Conservation (phyloP, 768 basidiomycete genomes). For the Gloeostereum incarnatum region DNA sequence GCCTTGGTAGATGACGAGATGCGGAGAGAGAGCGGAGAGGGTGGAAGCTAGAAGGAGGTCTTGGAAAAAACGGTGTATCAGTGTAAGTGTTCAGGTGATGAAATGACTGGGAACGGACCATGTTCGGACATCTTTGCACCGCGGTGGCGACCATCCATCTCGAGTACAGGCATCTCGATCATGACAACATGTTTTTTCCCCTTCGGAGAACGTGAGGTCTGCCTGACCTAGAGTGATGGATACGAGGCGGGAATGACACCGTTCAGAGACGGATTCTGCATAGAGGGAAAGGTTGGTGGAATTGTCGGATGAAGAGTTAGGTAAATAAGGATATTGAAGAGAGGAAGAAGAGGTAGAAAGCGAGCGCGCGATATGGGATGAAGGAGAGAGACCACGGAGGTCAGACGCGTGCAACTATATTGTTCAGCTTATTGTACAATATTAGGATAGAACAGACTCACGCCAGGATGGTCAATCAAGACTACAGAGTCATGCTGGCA, state of each 20-base stretch:
- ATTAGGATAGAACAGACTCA: constrained; percentile 21
- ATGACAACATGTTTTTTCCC: constrained; percentile 44
- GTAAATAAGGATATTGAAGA: constrained; percentile 56
- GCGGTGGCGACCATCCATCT: constrained; percentile 19
- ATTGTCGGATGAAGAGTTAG: constrained; percentile 9
- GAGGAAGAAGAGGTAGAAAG: constrained; percentile 43
- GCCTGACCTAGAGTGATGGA: constrained; percentile 29
- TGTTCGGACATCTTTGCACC: constrained; percentile 44
- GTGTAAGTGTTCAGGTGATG: constrained; percentile 5
- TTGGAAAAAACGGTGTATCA: constrained; percentile 34
- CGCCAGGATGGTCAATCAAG: constrained; percentile 64
- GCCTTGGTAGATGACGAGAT: constrained; percentile 62
- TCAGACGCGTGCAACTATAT: constrained; percentile 69
- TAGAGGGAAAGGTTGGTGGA: constrained; percentile 22
- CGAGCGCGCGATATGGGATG: constrained; percentile 35
- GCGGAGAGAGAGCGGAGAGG: constrained; percentile 36
- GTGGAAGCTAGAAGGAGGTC: constrained; percentile 40
- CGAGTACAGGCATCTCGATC: constrained; percentile 44
- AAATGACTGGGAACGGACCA: constrained; percentile 28
- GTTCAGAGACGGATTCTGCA: constrained; percentile 33
- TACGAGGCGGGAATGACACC: constrained; percentile 44
- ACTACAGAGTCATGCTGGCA: constrained; percentile 62
- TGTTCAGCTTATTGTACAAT: constrained; percentile 5
- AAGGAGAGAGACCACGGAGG: constrained; percentile 47
- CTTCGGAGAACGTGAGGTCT: constrained; percentile 22